A percentile compares a stretch with the other conserved stretches of the same genome.
phyloP scores from a whole-genome alignment of 2,329 filamentous ascomycete species.

The Fonsecaea monophora region DNA sequence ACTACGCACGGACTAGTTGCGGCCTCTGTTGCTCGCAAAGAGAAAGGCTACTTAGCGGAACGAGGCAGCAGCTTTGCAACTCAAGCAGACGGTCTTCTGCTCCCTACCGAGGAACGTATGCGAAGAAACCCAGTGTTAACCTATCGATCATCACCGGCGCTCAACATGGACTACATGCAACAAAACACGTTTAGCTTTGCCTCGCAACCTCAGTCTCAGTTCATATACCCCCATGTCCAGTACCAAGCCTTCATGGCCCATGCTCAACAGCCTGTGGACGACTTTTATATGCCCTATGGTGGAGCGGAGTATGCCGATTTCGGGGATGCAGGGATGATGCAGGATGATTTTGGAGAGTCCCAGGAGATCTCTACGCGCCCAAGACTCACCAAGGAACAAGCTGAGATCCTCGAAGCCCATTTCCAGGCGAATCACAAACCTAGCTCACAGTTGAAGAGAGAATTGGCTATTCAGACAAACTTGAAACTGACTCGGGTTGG shows the following conservation, averaged over 20 bases:
- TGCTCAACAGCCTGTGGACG: conserved; percentile 31
- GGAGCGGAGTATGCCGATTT: conserved; percentile 51
- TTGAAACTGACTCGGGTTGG: conserved; percentile 58
- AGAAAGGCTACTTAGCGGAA: neutral
- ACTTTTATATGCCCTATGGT: conserved; percentile 26
- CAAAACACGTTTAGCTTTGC: conserved; percentile 28
- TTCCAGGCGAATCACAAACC: conserved; percentile 60
- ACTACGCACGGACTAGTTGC: neutral
- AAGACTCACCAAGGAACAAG: conserved; percentile 59
- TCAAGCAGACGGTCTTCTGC: neutral
- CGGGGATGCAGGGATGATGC: conserved; percentile 49
- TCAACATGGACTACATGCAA: conserved; percentile 29
- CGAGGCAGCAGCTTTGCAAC: neutral
- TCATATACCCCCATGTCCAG: conserved; percentile 33
- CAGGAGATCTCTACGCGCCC: conserved; percentile 57
- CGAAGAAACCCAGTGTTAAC: neutral
- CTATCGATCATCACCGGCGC: neutral
- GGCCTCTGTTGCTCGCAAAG: neutral
- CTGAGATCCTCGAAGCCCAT: conserved; percentile 57
- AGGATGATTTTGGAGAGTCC: conserved; percentile 55
- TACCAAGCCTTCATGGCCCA: conserved; percentile 30
- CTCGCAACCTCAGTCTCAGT: conserved; percentile 35
- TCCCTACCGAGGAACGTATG: neutral
- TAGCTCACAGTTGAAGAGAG: conserved; percentile 57
- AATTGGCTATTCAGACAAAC: conserved; percentile 57